These are phyloP conservation scores for Cryptomeria japonica DNA, from an alignment of 75 land plant genomes.

Conservation along the genomic window DNA sequence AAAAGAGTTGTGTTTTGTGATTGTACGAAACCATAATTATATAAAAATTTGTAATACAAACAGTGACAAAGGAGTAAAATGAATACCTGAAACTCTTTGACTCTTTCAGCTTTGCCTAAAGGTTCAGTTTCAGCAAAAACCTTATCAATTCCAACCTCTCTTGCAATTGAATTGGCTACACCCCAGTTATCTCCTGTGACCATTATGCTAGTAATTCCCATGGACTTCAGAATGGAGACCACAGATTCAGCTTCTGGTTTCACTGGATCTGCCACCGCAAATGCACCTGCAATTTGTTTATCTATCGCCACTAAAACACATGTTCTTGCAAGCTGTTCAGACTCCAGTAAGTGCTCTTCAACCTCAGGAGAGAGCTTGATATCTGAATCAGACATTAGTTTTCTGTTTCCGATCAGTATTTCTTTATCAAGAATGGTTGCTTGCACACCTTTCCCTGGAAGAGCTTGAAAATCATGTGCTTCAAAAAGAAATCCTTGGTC, in stretches of 20 bases:
- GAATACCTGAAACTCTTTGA: slow-evolving; percentile 65
- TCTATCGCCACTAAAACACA: slow-evolving; percentile 66
- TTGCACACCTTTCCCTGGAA: slow-evolving; percentile 73
- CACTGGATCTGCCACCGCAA: slow-evolving; percentile 79
- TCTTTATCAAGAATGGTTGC: slow-evolving; percentile 28
- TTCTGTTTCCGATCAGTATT: slow-evolving; percentile 73
- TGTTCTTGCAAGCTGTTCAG: slow-evolving; percentile 63
- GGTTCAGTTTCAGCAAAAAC: slow-evolving; percentile 86
- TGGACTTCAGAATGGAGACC: slow-evolving; percentile 54
- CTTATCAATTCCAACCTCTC: slow-evolving; percentile 66
- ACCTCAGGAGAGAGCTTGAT: slow-evolving; percentile 41
- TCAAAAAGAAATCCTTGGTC: slow-evolving; percentile 34
- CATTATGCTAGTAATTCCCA: slow-evolving; percentile 70
- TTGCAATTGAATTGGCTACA: slow-evolving; percentile 75
- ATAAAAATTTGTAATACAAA: not conserved
- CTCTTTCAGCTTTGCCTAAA: slow-evolving; percentile 68
- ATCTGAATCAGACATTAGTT: slow-evolving; percentile 44
- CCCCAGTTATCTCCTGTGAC: slow-evolving; percentile 91
- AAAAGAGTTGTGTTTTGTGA: not conserved
- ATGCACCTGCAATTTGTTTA: slow-evolving; percentile 46
- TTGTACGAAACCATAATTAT: not conserved
- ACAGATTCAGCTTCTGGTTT: slow-evolving; percentile 75
- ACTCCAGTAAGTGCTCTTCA: slow-evolving; percentile 38
- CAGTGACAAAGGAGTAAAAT: not conserved
- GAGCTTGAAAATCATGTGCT: slow-evolving; percentile 38